Percentiles rank a stretch among this genome's conserved stretches.
Evolutionary conservation across 2,329 filamentous ascomycete genomes (phyloP).

Genomic region (Plectosphaerella plurivora): DNA sequence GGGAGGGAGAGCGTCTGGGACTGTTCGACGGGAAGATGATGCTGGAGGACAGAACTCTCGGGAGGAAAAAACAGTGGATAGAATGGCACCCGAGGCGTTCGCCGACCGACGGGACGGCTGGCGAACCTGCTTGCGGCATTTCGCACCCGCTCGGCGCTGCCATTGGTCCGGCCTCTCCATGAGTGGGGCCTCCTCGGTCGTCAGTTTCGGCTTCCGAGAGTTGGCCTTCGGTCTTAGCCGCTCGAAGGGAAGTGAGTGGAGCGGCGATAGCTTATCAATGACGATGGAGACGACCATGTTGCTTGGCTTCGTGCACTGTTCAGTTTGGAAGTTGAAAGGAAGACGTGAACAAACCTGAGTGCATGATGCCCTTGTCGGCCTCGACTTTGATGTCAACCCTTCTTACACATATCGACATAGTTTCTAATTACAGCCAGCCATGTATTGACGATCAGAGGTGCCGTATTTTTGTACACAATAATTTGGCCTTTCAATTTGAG

Average conservation of each 20-base stretch:
- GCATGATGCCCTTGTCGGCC: too few species aligned
- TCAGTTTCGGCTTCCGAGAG: not conserved
- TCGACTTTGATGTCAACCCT: too few species aligned
- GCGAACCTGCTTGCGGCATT: not conserved
- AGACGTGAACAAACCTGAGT: too few species aligned
- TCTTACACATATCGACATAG: too few species aligned
- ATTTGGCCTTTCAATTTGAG: too few species aligned
- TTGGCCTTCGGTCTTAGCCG: not conserved
- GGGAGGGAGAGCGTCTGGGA: not conserved
- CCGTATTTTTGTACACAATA: too few species aligned
- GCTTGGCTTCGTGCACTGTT: too few species aligned
- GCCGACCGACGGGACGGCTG: not conserved
- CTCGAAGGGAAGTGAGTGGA: not conserved
- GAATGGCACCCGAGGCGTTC: not conserved
- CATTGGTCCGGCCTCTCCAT: not conserved
- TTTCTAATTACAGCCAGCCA: too few species aligned
- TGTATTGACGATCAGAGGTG: too few species aligned
- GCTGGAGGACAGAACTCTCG: not conserved
- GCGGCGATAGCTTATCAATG: not conserved
- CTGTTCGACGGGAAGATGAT: not conserved
- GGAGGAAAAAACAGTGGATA: not conserved
- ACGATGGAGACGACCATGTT: too few species aligned
- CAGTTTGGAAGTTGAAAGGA: too few species aligned
- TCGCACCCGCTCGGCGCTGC: not conserved
- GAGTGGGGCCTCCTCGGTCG: not conserved